Evolutionary conservation across 441 rosid genomes (phyloP).

Genomic region (Aquilaria agallochum): DNA sequence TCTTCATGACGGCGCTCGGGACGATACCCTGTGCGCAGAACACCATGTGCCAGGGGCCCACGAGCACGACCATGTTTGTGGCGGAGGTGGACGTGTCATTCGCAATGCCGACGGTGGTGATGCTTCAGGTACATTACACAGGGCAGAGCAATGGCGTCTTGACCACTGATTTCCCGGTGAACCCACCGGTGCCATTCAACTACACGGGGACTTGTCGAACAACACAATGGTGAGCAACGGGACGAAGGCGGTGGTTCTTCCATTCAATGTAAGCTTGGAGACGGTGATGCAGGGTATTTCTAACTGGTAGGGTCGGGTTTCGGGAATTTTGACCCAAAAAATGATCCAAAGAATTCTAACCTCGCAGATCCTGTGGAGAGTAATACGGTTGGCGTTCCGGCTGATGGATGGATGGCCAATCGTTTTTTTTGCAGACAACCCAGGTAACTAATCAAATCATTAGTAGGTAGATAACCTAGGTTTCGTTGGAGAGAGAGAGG

Average conservation of each 20-base stretch:
- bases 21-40: constrained; percentile 21
- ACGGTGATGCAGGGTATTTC: constrained; percentile 34
- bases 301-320: constrained; percentile 27
- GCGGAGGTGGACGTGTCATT: constrained; percentile 27
- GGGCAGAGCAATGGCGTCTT: constrained; percentile 27
- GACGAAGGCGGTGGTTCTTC: constrained; percentile 21
- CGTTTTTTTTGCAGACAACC: constrained; percentile 27
- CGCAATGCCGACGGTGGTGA: constrained; percentile 19
- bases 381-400: constrained; percentile 27
- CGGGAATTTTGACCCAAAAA: constrained; percentile 27
- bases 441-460: constrained; percentile 14
- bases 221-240: constrained; percentile 23
- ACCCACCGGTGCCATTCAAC: constrained; percentile 27
- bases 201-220: constrained; percentile 30
- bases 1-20: constrained; percentile 29
- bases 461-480: too few species aligned
- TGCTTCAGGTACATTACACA: constrained; percentile 28
- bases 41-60: constrained; percentile 31
- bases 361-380: constrained; percentile 32
- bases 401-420: constrained; percentile 26
- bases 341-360: constrained; percentile 28
- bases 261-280: constrained; percentile 28
- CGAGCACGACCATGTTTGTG: constrained; percentile 22
- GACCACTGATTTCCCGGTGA: constrained; percentile 27
- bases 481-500: too few species aligned